Evolutionary conservation across 768 basidiomycete genomes (phyloP), one percentile per base, ranked within the genome.

Genomic region (Russula virescens): DNA sequence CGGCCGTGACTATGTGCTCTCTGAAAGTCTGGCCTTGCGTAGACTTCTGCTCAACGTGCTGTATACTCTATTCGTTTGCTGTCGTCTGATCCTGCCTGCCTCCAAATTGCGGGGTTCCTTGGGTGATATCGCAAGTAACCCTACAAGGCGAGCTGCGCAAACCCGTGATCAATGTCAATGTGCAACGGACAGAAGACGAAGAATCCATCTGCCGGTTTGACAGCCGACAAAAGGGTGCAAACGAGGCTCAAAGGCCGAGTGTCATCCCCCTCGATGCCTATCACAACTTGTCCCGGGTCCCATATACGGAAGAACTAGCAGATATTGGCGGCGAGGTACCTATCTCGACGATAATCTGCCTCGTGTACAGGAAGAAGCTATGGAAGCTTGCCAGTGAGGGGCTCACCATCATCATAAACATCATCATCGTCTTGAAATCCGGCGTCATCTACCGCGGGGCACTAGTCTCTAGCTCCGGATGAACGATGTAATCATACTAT

Each of bases 281-380:
- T n/a, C 45, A 19, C n/a, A 45, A 49, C 53, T 60, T 50, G 16
- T 34, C 47, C 53, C 53, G 31, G 57, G 45, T 64, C 19, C 63
- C 58, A 60, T 64, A 50, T 48, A 25, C 14, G 40, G 63, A 60
- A 55, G 23, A 19, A 55, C 50, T 14, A 23, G 31, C 48, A 11
- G 58, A 64, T 55, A 50, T 49, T 45, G 49, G 4, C 47, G 31
- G n/a, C 52, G 40, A 23, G 38, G 58, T 60, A 60, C 63, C 58
- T 60, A 64, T 64, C 47, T 26, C 43, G 63, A 59, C 52, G 25
- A 43, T 60, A 53, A 64, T 64, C 63, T 26, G 54, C 42, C 28
- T 23, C 46, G 58, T 64, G 62, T 63, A 28, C 47, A 31, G 31
- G 31, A 25, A n/a, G 63, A 64, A 64, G 63, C 53, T 11, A 6